A percentile compares a stretch with the other conserved stretches of the same genome.
phyloP scores from a whole-genome alignment of 345 rosid species.

The Punica granatum region DNA sequence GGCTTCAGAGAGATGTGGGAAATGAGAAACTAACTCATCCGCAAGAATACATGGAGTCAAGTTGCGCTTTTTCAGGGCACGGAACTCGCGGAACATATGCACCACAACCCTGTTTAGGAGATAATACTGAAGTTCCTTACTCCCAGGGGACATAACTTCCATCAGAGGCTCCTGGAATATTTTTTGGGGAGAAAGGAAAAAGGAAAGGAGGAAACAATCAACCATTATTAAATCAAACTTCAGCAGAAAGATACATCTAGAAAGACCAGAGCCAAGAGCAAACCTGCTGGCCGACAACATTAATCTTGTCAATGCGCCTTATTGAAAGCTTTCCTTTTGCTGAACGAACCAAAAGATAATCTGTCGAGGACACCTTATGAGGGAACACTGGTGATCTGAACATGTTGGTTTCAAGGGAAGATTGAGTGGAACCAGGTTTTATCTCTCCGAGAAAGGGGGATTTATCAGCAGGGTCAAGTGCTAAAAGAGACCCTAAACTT shows the following conservation, averaged over 20 bases:
- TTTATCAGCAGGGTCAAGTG: slow-evolving; percentile 78
- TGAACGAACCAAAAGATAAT: slow-evolving; percentile 84
- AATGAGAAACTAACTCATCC: slow-evolving; percentile 62
- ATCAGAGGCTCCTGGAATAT: slow-evolving; percentile 77
- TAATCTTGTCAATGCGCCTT: slow-evolving; percentile 84
- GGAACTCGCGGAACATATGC: slow-evolving; percentile 74
- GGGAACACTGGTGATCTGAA: slow-evolving; percentile 82
- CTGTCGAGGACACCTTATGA: slow-evolving; percentile 78
- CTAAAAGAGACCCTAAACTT: slow-evolving; percentile 60
- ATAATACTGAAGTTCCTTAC: slow-evolving; percentile 68
- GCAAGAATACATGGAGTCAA: slow-evolving; percentile 49
- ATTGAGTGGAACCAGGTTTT: slow-evolving; percentile 69
- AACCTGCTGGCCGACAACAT: slow-evolving; percentile 95
- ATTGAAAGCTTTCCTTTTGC: slow-evolving; percentile 92
- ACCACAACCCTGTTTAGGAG: slow-evolving; percentile 65
- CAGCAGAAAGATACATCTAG: not conserved
- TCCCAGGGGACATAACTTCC: slow-evolving; percentile 87
- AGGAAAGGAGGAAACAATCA: not conserved
- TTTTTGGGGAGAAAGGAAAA: not conserved
- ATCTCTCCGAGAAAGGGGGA: slow-evolving; percentile 97
- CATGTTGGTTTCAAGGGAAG: slow-evolving; percentile 91
- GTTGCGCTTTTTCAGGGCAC: slow-evolving; percentile 48
- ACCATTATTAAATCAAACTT: not conserved
- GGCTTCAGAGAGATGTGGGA: slow-evolving; percentile 62
- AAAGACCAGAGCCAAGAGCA: slow-evolving; percentile 9